These are phyloP conservation scores for Plasmodium fragile DNA, from an alignment of 169 alveolate species.

Conservation along the genomic window DNA sequence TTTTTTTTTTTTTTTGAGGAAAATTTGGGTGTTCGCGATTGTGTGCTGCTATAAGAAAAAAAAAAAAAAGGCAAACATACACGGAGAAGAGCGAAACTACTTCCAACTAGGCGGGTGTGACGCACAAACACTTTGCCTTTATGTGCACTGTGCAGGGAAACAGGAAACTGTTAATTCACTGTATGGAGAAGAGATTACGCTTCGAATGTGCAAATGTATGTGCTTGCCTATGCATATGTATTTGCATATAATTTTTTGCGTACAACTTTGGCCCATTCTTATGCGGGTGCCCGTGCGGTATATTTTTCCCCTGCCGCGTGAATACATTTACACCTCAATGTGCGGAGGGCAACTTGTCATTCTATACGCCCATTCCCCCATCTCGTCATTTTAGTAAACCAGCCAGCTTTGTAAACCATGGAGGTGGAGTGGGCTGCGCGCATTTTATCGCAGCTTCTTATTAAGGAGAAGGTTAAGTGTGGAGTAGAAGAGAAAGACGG, in stretches of 20 bases:
- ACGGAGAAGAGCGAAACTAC: neutral
- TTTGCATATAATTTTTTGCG: neutral
- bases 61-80: neutral
- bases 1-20: neutral
- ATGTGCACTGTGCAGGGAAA: neutral
- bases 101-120: neutral
- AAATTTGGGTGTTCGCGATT: neutral
- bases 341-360: neutral
- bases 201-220: neutral
- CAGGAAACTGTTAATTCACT: neutral
- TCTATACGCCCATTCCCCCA: neutral
- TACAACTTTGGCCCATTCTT: neutral
- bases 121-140: neutral
- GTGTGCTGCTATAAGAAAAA: neutral
- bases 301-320: neutral
- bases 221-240: neutral
- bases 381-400: neutral
- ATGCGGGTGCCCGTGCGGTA: neutral
- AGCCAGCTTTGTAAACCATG: neutral
- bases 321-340: neutral
- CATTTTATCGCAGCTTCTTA: constrained; percentile 41
- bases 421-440: constrained; percentile 64
- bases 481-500: neutral
- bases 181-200: neutral
- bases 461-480: constrained; percentile 57